These are phyloP conservation scores for Zygoascus tannicola DNA, from an alignment of 805 yeast species.

Conservation along the genomic window DNA sequence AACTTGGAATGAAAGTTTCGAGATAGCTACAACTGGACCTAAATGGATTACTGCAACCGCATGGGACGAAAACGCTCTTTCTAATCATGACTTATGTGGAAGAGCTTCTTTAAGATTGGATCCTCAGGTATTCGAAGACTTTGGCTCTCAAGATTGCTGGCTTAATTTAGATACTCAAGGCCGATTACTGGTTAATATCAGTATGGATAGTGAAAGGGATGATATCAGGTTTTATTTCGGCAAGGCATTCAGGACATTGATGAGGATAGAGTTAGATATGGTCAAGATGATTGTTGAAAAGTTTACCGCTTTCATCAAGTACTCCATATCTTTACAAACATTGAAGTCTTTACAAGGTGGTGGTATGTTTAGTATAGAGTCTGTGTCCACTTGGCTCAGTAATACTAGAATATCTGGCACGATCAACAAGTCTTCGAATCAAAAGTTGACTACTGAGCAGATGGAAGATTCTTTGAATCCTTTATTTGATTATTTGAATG, in stretches of 20 bases:
- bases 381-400: conserved; percentile 29
- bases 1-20: conserved; percentile 83
- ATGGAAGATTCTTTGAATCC: conserved; percentile 63
- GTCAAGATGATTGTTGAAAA: conserved; percentile 63
- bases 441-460: conserved; percentile 23
- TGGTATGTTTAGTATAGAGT: conserved; percentile 18
- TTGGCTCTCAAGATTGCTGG: conserved; percentile 52
- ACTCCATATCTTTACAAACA: conserved; percentile 47
- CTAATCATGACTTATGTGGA: conserved; percentile 58
- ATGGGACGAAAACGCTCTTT: conserved; percentile 55
- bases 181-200: conserved; percentile 50
- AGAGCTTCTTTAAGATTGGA: conserved; percentile 51
- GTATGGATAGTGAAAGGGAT: conserved; percentile 68
- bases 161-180: conserved; percentile 64
- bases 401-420: conserved; percentile 13
- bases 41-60: conserved; percentile 49
- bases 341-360: conserved; percentile 37
- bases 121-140: conserved; percentile 52
- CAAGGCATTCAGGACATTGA: conserved; percentile 55
- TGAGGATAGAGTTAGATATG: conserved; percentile 56
- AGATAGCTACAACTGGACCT: conserved; percentile 37
- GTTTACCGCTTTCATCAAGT: conserved; percentile 54
- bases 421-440: conserved; percentile 5
- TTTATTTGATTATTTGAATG: conserved; percentile 61
- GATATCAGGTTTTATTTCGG: conserved; percentile 81